Conservation (phyloP, 1,139 yeast species). For the Nadsonia starkeyi-henricii region DNA sequence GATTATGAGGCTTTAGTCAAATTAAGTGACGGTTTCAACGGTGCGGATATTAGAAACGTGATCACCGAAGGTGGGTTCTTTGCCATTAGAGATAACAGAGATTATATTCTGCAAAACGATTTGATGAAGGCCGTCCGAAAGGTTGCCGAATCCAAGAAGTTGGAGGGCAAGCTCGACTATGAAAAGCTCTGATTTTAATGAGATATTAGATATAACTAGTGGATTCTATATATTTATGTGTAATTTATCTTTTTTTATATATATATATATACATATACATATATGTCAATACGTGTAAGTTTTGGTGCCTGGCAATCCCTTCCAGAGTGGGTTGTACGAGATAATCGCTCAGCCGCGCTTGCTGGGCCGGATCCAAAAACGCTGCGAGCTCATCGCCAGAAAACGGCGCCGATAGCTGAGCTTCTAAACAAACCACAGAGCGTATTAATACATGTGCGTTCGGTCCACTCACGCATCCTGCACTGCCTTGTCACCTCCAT, state of each 20-base stretch:
- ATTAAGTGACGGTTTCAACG: slow-evolving; percentile 98
- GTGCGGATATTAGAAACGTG: slow-evolving; percentile 96
- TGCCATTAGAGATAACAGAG: slow-evolving; percentile 96
- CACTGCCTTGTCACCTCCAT: too few relatives aligned
- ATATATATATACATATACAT: not conserved
- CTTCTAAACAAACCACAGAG: too few relatives aligned
- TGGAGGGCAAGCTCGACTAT: slow-evolving; percentile 91
- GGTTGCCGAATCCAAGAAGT: slow-evolving; percentile 91
- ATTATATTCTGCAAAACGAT: slow-evolving; percentile 84
- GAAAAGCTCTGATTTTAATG: slow-evolving; percentile 50
- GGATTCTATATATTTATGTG: not conserved
- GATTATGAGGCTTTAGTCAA: slow-evolving; percentile 95
- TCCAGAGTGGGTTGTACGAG: not conserved
- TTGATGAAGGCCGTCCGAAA: slow-evolving; percentile 96
- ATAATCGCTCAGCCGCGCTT: not conserved
- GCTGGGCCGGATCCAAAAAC: not conserved
- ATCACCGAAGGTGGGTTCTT: slow-evolving; percentile 98
- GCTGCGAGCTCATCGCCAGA: too few relatives aligned
- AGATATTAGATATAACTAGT: not conserved
- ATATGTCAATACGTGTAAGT: too few relatives aligned
- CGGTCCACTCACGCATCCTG: too few relatives aligned
- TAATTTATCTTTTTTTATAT: not conserved
- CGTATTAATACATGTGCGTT: too few relatives aligned
- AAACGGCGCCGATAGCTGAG: too few relatives aligned
- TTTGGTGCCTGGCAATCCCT: too few relatives aligned